A percentile compares a stretch with the other conserved stretches of the same genome.
phyloP scores from a whole-genome alignment of 257 asterid species.

The Primulina eburnea region DNA sequence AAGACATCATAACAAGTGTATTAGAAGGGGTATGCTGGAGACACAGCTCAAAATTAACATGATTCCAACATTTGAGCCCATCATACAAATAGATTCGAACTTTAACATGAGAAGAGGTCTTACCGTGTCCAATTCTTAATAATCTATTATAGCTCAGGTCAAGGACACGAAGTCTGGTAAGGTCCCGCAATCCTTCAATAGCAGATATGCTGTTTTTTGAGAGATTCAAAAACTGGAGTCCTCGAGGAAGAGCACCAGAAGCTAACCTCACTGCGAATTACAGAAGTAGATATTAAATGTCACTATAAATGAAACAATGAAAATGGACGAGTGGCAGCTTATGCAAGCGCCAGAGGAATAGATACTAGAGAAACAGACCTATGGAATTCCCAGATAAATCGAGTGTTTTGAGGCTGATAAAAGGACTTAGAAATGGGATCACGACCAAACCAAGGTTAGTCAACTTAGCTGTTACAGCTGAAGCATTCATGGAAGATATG shows the following conservation, averaged over 20 bases:
- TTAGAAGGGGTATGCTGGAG: slow-evolving; percentile 10
- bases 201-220: slow-evolving; percentile 84
- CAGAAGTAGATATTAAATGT: slow-evolving; percentile 18
- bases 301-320: slow-evolving; percentile 16
- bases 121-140: slow-evolving; percentile 90
- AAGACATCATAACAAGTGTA: slow-evolving; percentile 14
- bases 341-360: slow-evolving; percentile 4
- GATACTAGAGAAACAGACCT: slow-evolving; percentile 47
- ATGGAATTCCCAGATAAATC: slow-evolving; percentile 89
- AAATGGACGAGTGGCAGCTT: neutral
- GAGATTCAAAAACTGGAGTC: slow-evolving; percentile 82
- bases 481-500: slow-evolving; percentile 66
- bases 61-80: neutral
- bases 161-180: slow-evolving; percentile 87
- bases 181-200: slow-evolving; percentile 90
- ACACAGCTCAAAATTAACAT: neutral
- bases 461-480: slow-evolving; percentile 81
- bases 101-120: slow-evolving; percentile 25
- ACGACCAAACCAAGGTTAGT: slow-evolving; percentile 81
- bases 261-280: slow-evolving; percentile 65
- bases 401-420: slow-evolving; percentile 73
- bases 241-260: slow-evolving; percentile 94
- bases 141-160: slow-evolving; percentile 93
- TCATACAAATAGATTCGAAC: slow-evolving; percentile 2
- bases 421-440: slow-evolving; percentile 85